A percentile compares a stretch with the other conserved stretches of the same genome.
These are phyloP conservation scores for Glycine soja DNA, from an alignment of 306 rosid species.

Conservation along the genomic window DNA sequence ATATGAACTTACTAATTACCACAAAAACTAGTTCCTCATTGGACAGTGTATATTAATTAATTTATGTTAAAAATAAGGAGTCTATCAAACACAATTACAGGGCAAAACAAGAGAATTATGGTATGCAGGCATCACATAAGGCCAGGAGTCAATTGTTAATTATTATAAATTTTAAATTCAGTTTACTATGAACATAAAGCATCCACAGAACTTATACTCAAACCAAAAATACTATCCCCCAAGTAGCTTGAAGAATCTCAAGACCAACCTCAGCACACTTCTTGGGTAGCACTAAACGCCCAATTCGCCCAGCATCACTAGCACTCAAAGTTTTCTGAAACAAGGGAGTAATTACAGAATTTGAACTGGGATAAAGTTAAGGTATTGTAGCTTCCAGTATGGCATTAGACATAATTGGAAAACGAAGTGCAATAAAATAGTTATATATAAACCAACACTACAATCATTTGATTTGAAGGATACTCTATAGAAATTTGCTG, in stretches of 20 bases:
- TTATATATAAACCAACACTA: slow-evolving; percentile 45
- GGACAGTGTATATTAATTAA: too few relatives aligned
- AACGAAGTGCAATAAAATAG: slow-evolving; percentile 42
- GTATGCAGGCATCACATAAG: too few relatives aligned
- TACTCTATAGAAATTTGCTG: slow-evolving; percentile 93
- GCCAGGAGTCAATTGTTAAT: too few relatives aligned
- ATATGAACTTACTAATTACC: too few relatives aligned
- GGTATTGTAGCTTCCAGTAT: slow-evolving; percentile 51
- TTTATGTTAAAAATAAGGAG: too few relatives aligned
- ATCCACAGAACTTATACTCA: slow-evolving; percentile 22
- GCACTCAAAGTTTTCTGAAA: slow-evolving; percentile 96
- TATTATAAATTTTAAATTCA: slow-evolving; percentile 16
- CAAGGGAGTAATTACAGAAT: slow-evolving; percentile 89
- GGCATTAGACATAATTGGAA: slow-evolving; percentile 33
- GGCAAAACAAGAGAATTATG: too few relatives aligned
- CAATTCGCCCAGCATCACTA: slow-evolving; percentile 99
- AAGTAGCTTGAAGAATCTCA: slow-evolving; percentile 49
- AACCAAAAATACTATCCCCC: slow-evolving; percentile 38
- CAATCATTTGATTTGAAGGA: slow-evolving; percentile 58
- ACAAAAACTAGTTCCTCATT: too few relatives aligned
- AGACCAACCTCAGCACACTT: slow-evolving; percentile 97
- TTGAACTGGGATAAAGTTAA: slow-evolving; percentile 73
- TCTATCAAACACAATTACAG: too few relatives aligned
- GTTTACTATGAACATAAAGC: slow-evolving; percentile 32
- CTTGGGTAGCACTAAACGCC: slow-evolving; percentile 97